Evolutionary conservation across 495 filamentous ascomycete species (phyloP), one percentile per base, ranked within the genome.

Genomic region (Aspergillus affinis): DNA sequence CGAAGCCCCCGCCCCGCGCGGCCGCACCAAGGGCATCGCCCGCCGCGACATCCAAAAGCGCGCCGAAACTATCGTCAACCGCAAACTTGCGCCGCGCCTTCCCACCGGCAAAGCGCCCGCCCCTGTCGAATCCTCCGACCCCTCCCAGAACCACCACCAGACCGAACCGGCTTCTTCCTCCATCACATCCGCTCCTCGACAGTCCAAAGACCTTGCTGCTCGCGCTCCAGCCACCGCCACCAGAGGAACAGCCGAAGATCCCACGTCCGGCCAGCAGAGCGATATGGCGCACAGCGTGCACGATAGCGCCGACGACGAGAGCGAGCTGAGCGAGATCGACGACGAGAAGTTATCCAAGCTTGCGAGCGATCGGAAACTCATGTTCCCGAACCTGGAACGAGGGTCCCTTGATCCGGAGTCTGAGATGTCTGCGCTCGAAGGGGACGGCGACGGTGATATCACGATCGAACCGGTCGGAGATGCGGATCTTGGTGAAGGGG

Each of bases 301-400:
- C 60, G 90, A 91, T 57, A 88, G 84, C 54, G 90, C 87, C 0
- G 90, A 92, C 62, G 89, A 91, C 59, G 90, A 93, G 72, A 92
- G 88, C 67, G 90, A 92, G 60, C 73, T 92, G 8, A 91, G 87
- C 55, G 90, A 93, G 55, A 81, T 87, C 6, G 81, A 84, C 32
- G 81, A 83, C 26, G 75, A 74, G 61, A 69, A 71, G 36, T 79
- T 82, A 4, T 78, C 83, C 48, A 79, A 72, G 54, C 63, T 73
- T 27, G 67, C 72, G 8, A 58, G 49, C 2, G 72, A 78, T 32
- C 61, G 59, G 1, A 75, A 73, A 9, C 49, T 64, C 19, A 56
- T 72, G 56, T 83, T 78, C 62, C 78, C 72, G 7, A 74, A 72
- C 48, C 53, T 79, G 26, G 65, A 74, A 36, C 48, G 55, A 19